Percentiles rank a stretch among this genome's conserved stretches.
phyloP scores from a whole-genome alignment of 495 filamentous ascomycete species.

The Friedmanniomyces simplex region DNA sequence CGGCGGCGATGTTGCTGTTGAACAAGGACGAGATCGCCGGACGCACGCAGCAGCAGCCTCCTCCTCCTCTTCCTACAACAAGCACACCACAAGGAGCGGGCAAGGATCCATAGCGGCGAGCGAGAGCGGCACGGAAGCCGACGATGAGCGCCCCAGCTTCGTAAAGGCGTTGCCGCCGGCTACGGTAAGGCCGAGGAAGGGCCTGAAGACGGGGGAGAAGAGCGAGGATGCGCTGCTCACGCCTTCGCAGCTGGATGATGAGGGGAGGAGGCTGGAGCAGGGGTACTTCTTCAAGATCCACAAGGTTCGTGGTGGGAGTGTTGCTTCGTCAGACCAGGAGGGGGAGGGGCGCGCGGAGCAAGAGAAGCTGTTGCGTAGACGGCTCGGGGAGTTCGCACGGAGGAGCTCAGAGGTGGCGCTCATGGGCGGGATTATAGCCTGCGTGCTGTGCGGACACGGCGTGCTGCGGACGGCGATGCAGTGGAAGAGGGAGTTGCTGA shows the following conservation, averaged over 20 bases:
- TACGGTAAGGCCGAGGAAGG: conserved; percentile 59
- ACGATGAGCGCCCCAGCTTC: conserved; percentile 62
- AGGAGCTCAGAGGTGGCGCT: conserved; percentile 28
- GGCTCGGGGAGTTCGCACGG: conserved; percentile 28
- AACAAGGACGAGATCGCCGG: conserved; percentile 3
- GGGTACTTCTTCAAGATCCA: conserved; percentile 14
- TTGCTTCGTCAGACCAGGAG: background rate
- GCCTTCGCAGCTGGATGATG: conserved; percentile 48
- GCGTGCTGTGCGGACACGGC: conserved; percentile 23
- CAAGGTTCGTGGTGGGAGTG: background rate
- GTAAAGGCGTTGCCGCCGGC: conserved; percentile 75
- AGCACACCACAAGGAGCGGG: conserved; percentile 7
- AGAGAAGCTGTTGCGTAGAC: conserved; percentile 25
- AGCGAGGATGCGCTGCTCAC: conserved; percentile 39
- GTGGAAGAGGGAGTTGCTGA: conserved; percentile 28
- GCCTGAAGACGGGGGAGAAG: conserved; percentile 38
- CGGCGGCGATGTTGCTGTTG: background rate
- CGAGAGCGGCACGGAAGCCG: conserved; percentile 84
- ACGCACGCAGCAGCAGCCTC: background rate
- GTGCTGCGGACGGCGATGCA: conserved; percentile 21
- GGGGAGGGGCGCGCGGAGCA: conserved; percentile 5
- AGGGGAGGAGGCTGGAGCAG: conserved; percentile 28
- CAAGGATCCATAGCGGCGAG: conserved; percentile 48
- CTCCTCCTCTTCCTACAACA: background rate
- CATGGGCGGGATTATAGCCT: conserved; percentile 19